Percentiles rank a stretch among this genome's conserved stretches.
Evolutionary conservation across 495 filamentous ascomycete genomes (phyloP).

Genomic region (Choiromyces venosus): DNA sequence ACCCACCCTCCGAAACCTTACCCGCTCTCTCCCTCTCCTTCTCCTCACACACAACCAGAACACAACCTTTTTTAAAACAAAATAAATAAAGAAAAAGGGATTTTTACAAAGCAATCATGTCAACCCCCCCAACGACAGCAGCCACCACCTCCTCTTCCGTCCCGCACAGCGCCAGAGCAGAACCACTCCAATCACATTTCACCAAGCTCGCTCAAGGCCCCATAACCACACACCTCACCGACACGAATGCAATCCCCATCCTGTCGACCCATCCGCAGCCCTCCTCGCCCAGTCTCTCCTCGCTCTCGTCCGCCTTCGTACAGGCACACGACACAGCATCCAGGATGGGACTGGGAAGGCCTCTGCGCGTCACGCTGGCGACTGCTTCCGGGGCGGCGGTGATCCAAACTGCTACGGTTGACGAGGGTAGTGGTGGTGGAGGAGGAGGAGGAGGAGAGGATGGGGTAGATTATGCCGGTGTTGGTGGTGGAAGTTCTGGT

Average conservation of each 20-base stretch:
- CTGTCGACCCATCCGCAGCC: slow-evolving; percentile 27
- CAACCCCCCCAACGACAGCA: background rate
- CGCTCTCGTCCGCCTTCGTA: slow-evolving; percentile 36
- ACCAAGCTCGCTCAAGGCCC: slow-evolving; percentile 25
- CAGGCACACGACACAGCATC: slow-evolving; percentile 40
- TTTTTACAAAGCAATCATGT: background rate
- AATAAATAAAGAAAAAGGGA: background rate
- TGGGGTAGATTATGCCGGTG: slow-evolving; percentile 8
- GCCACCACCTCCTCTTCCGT: background rate
- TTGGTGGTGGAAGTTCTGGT: background rate
- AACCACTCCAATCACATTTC: slow-evolving; percentile 33
- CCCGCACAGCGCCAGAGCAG: background rate
- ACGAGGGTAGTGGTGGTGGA: slow-evolving; percentile 8
- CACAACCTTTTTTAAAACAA: background rate
- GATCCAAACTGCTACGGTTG: slow-evolving; percentile 36
- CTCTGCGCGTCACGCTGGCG: slow-evolving; percentile 35
- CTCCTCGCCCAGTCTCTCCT: slow-evolving; percentile 19
- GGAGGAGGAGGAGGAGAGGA: slow-evolving; percentile 9
- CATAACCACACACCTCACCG: slow-evolving; percentile 35
- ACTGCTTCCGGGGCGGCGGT: slow-evolving; percentile 34
- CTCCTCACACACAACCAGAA: background rate
- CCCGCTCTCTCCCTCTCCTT: slow-evolving; percentile 5
- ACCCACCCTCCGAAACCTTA: slow-evolving; percentile 6
- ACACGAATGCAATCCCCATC: slow-evolving; percentile 38
- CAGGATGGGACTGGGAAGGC: slow-evolving; percentile 39